Evolutionary conservation across 2,329 filamentous ascomycete species (phyloP).

Genomic region (Colletotrichum sp.): DNA sequence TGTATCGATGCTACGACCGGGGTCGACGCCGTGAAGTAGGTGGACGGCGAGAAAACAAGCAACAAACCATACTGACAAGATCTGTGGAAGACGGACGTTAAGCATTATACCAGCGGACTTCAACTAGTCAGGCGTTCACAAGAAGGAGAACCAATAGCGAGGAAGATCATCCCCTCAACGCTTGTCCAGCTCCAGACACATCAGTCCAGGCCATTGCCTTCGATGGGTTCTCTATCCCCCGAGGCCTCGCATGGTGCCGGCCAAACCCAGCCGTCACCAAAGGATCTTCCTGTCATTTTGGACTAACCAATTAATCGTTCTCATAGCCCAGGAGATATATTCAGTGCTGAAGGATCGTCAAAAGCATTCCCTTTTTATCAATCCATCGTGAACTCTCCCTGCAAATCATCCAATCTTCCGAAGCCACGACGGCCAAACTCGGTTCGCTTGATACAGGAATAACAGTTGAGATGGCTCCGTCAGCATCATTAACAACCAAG

Average conservation of each 20-base stretch:
- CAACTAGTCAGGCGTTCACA: too few relatives aligned
- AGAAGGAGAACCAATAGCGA: background rate
- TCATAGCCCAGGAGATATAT: background rate
- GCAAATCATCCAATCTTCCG: accelerated
- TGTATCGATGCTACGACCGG: background rate
- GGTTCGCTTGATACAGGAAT: background rate
- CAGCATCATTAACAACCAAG: background rate
- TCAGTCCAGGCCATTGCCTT: background rate
- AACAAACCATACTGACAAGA: background rate
- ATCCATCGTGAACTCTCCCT: background rate
- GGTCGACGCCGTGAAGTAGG: background rate
- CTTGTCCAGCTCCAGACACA: background rate
- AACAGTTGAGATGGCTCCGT: background rate
- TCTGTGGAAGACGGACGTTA: background rate
- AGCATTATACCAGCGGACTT: background rate
- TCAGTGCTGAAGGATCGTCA: background rate
- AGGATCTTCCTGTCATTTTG: background rate
- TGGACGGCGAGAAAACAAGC: background rate
- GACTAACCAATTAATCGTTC: background rate
- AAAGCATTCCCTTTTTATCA: background rate
- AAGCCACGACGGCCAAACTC: background rate
- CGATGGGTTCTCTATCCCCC: background rate
- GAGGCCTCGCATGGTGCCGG: accelerated
- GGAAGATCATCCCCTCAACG: background rate
- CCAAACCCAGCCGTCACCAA: background rate